Percentiles rank a stretch among this genome's conserved stretches.
phyloP scores from a whole-genome alignment of 352 stramenopile species.

The Globisporangium ultimum region DNA sequence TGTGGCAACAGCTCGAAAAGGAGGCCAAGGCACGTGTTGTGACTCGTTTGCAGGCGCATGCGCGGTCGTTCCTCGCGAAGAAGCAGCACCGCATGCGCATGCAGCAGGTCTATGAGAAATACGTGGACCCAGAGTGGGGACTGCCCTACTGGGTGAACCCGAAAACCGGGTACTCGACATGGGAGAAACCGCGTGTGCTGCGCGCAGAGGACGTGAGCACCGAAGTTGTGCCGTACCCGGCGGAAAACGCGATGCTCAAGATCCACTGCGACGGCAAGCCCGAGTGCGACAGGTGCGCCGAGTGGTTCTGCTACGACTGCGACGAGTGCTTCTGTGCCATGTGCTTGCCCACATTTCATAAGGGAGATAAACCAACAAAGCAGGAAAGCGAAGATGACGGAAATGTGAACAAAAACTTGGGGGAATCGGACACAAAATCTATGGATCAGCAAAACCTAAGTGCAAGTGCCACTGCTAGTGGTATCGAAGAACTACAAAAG shows the following conservation, averaged over 20 bases:
- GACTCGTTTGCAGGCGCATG: conserved; percentile 28
- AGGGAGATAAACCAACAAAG: conserved; percentile 14
- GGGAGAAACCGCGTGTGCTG: conserved; percentile 50
- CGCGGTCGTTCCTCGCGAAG: conserved; percentile 31
- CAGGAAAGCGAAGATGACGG: background rate
- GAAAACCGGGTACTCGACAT: conserved; percentile 59
- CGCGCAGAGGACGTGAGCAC: conserved; percentile 47
- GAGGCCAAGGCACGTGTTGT: conserved; percentile 19
- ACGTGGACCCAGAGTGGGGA: conserved; percentile 55
- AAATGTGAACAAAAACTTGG: background rate
- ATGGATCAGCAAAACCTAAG: no score
- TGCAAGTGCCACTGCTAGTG: no score
- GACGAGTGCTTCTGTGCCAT: conserved; percentile 49
- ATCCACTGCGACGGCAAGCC: conserved; percentile 38
- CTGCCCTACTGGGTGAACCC: conserved; percentile 77
- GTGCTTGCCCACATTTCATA: conserved; percentile 43
- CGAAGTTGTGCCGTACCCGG: conserved; percentile 49
- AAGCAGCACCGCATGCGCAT: conserved; percentile 25
- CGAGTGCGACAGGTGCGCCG: conserved; percentile 41
- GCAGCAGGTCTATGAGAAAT: conserved; percentile 63
- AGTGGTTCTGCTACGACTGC: conserved; percentile 59
- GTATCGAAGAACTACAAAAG: background rate
- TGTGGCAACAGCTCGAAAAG: conserved; percentile 12
- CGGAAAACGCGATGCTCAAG: conserved; percentile 29
- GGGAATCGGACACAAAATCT: no score